Evolutionary conservation across 768 basidiomycete genomes (phyloP), one percentile per base, ranked within the genome.

Genomic region (Psilocybe cyanescens): DNA sequence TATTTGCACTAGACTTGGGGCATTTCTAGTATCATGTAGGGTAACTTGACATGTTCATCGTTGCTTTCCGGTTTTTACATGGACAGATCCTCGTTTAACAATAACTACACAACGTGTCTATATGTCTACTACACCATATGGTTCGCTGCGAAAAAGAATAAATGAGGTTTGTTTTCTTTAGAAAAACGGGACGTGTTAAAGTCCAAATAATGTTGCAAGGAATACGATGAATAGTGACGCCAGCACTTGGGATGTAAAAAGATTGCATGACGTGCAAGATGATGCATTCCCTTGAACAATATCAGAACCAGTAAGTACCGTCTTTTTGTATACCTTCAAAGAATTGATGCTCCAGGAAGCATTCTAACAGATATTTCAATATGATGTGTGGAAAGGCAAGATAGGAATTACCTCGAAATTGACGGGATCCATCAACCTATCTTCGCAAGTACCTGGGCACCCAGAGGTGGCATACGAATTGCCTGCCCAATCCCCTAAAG

Each of bases 331-430:
- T 12, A 44, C 41, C 14, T 44, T 44, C 41, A 94, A 78, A 9
- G 79, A 86, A 70, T 93, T 94, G 71, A 94, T 93, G 61, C 80
- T 85, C 92, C 92, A 94, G 0, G 86, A 84, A 1, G 92, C 90
- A 70, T 93, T 92, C 91, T 92, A n/a, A 37, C 37, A 37, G 29
- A 8, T 24, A 24, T 46, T 28, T 30, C 44, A 44, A 44, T 5
- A 44, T 14, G 52, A 31, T 53, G 4, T 47, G 48, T 31, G n/a
- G 33, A 54, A 57, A 44, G 46, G 50, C 41, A 46, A 24, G 14
- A 44, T 14, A 12, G 6, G 41, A 17, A 14, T 74, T 76, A 88
- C 91, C 67, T 83, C 86, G 67, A 92, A 92, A 69, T 91, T 91
- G 2, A 73, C 68, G 8, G 90, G 90, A 68, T 91, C 78, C 80